Conservation (phyloP, 75 land plant species). For the Pseudotsuga menziesii region DNA sequence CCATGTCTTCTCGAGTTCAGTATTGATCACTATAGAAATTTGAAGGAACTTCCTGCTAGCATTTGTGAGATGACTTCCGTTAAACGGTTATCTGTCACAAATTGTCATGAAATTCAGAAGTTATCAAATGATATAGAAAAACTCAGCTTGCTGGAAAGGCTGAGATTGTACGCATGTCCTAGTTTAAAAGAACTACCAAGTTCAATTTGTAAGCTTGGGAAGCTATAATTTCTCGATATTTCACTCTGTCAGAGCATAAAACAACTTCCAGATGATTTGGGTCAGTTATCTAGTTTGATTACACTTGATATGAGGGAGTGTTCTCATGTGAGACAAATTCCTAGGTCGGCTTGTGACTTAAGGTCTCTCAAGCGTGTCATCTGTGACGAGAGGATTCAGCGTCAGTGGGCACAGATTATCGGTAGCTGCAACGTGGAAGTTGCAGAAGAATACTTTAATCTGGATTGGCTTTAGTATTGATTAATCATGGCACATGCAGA, state of each 20-base stretch:
- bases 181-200: conserved; percentile 30
- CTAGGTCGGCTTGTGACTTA: conserved; percentile 16
- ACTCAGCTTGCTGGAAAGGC: conserved; percentile 21
- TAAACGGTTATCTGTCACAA: conserved; percentile 28
- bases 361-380: conserved; percentile 28
- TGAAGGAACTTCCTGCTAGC: conserved; percentile 35
- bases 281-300: conserved; percentile 22
- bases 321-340: conserved; percentile 26
- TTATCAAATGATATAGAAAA: conserved; percentile 36
- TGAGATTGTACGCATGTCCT: conserved; percentile 44
- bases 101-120: conserved; percentile 36
- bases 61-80: conserved; percentile 28
- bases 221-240: conserved; percentile 43
- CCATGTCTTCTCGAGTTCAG: conserved; percentile 40
- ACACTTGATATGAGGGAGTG: conserved; percentile 67
- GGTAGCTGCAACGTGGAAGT: conserved; percentile 34
- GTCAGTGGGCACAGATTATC: not conserved
- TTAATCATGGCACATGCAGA: too few relatives aligned
- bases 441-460: conserved; percentile 21
- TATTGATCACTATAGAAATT: conserved; percentile 43
- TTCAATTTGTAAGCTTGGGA: conserved; percentile 25
- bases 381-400: conserved; percentile 45
- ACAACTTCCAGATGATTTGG: conserved; percentile 40
- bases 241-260: conserved; percentile 45
- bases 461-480: conserved; percentile 49